A percentile compares a stretch with the other conserved stretches of the same genome.
These are phyloP conservation scores for Vanderwaltozyma yarrowii DNA, from an alignment of 805 yeast genomes.

Conservation along the genomic window DNA sequence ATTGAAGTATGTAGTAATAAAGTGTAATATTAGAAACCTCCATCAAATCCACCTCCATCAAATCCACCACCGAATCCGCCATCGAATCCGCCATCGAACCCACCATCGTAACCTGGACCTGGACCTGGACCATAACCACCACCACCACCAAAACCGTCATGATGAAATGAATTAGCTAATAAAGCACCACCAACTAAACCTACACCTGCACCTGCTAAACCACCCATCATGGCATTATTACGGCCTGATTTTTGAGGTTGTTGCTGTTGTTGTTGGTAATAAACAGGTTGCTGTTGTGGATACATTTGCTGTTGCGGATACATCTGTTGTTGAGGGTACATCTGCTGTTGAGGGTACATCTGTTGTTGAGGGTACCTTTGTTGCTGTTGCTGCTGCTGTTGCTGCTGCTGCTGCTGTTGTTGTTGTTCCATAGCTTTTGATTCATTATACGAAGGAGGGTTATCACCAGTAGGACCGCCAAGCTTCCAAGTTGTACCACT, in stretches of 20 bases:
- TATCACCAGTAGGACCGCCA: neutral
- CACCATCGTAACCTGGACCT: conserved; percentile 15
- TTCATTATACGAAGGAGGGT: conserved; percentile 11
- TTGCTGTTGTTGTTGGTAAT: conserved; percentile 21
- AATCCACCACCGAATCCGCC: conserved; percentile 19
- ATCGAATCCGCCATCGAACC: conserved; percentile 18
- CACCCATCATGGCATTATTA: conserved; percentile 30
- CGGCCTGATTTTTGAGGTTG: conserved; percentile 5
- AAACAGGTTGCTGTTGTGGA: conserved; percentile 6
- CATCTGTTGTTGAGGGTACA: conserved; percentile 10
- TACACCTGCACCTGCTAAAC: conserved; percentile 37
- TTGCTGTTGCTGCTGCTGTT: conserved; percentile 11
- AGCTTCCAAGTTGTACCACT: conserved; percentile 37
- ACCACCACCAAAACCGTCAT: conserved; percentile 14
- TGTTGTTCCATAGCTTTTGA: conserved; percentile 32
- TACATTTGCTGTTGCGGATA: conserved; percentile 13
- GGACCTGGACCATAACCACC: conserved; percentile 8
- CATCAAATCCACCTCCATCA: conserved; percentile 18
- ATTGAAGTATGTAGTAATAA: neutral
- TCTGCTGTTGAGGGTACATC: conserved; percentile 16
- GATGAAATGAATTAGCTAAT: conserved; percentile 33
- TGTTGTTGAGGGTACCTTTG: conserved; percentile 12
- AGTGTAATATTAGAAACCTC: conserved; percentile 10
- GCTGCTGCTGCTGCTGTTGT: conserved; percentile 3
- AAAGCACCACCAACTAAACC: conserved; percentile 56